These are phyloP conservation scores for Ceratobasidium sp. DNA, from an alignment of 1,284 basidiomycete species.

Conservation along the genomic window DNA sequence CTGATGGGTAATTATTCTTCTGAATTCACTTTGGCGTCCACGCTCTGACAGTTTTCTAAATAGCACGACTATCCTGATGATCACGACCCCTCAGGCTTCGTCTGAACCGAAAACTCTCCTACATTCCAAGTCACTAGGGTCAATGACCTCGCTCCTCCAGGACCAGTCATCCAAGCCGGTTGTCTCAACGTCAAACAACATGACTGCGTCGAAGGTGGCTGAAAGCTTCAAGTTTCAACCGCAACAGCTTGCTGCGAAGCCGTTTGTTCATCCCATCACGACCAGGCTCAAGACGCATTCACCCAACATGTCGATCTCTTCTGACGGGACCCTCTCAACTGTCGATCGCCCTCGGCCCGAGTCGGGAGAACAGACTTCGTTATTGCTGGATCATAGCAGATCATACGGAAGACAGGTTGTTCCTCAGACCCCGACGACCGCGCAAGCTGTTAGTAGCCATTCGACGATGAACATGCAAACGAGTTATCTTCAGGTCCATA, in stretches of 20 bases:
- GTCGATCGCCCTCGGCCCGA: constrained; percentile 9
- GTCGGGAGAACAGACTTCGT: neutral
- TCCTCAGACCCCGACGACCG: constrained; percentile 11
- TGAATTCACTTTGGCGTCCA: neutral
- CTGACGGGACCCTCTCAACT: constrained; percentile 32
- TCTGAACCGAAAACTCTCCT: constrained; percentile 7
- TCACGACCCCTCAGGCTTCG: constrained; percentile 22
- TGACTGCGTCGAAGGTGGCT: neutral
- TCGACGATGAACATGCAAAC: constrained; percentile 8
- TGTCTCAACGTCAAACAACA: neutral
- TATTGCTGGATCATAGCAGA: no score
- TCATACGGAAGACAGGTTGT: neutral
- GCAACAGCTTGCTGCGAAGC: neutral
- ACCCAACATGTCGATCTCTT: constrained; percentile 30
- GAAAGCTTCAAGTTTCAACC: neutral
- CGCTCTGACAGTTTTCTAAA: neutral
- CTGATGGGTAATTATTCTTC: constrained; percentile 13
- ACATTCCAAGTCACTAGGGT: constrained; percentile 24
- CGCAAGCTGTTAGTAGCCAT: constrained; percentile 1
- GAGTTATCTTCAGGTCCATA: constrained; percentile 21
- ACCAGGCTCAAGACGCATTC: constrained; percentile 31
- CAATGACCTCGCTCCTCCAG: neutral
- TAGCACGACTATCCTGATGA: constrained; percentile 38
- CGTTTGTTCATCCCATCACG: neutral
- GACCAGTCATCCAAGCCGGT: neutral